phyloP scores from a whole-genome alignment of 768 basidiomycete species.

The Strobilomyces confusus region DNA sequence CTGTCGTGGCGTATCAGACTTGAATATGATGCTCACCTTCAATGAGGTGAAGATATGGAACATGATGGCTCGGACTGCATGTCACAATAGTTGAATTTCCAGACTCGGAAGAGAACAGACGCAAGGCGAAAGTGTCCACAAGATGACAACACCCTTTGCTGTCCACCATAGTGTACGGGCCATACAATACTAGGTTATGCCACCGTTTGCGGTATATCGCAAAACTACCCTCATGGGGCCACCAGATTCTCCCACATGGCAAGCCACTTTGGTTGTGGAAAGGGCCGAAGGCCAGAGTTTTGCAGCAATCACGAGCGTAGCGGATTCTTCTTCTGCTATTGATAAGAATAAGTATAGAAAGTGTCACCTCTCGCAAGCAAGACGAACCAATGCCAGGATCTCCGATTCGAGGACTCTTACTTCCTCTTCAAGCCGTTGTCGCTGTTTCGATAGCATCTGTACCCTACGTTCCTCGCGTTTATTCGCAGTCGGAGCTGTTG shows the following conservation, averaged over 20 bases:
- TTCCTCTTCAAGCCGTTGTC: slow-evolving; percentile 65
- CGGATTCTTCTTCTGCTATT: slow-evolving; percentile 22
- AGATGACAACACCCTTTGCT: too few relatives aligned
- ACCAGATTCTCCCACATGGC: background rate
- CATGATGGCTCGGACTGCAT: background rate
- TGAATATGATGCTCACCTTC: background rate
- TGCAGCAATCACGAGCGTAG: background rate
- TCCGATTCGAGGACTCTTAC: slow-evolving; percentile 57
- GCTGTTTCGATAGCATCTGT: slow-evolving; percentile 61
- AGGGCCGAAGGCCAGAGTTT: too few relatives aligned
- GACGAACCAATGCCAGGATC: slow-evolving; percentile 49
- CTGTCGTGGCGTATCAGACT: background rate
- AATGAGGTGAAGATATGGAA: background rate
- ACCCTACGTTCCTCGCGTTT: slow-evolving; percentile 66
- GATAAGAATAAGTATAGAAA: slow-evolving; percentile 5
- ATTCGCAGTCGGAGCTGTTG: slow-evolving; percentile 48
- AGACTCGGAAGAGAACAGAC: background rate
- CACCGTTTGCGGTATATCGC: background rate
- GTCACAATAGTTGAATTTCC: background rate
- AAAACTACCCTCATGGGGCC: background rate
- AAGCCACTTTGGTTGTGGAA: background rate
- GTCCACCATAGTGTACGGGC: background rate
- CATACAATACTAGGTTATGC: background rate
- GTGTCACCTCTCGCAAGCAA: background rate
- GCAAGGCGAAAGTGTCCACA: background rate